phyloP scores from a whole-genome alignment of 202 grass and related monocot species.

The Dendrocalamus latiflorus region DNA sequence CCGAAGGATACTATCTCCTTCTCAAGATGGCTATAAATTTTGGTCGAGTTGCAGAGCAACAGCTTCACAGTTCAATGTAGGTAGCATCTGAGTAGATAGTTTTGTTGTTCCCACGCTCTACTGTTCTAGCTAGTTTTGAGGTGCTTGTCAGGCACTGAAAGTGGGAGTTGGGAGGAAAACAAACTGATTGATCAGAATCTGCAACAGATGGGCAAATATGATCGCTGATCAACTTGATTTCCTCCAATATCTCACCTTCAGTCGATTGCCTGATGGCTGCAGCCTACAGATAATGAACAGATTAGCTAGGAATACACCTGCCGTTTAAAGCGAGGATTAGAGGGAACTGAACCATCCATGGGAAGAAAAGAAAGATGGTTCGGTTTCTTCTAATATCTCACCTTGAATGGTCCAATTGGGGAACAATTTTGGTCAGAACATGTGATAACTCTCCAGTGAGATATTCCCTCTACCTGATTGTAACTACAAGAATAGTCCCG shows the following conservation, averaged over 20 bases:
- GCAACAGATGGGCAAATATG: not conserved
- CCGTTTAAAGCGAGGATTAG: conserved; percentile 37
- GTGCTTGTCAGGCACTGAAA: conserved; percentile 18
- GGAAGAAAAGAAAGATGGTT: not conserved
- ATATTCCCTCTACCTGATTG: not conserved
- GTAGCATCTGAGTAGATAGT: not conserved
- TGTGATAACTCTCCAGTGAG: not conserved
- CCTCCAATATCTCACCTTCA: conserved; percentile 41
- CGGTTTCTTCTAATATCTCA: conserved; percentile 65
- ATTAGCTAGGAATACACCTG: not conserved
- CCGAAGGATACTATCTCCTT: not conserved
- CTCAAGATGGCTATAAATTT: conserved; percentile 7
- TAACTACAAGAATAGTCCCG: not conserved
- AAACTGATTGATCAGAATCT: conserved; percentile 13
- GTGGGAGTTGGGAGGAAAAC: conserved; percentile 39
- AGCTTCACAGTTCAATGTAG: not conserved
- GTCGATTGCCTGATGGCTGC: not conserved
- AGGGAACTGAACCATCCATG: conserved; percentile 27
- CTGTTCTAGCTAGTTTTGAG: not conserved
- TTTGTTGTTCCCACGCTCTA: not conserved
- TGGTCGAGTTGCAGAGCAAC: not conserved
- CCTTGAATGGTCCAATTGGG: not conserved
- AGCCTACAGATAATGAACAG: not conserved
- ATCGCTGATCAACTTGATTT: conserved; percentile 10
- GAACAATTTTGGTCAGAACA: not conserved